Evolutionary conservation across 306 rosid species (phyloP).

Genomic region (Sindora glabra): DNA sequence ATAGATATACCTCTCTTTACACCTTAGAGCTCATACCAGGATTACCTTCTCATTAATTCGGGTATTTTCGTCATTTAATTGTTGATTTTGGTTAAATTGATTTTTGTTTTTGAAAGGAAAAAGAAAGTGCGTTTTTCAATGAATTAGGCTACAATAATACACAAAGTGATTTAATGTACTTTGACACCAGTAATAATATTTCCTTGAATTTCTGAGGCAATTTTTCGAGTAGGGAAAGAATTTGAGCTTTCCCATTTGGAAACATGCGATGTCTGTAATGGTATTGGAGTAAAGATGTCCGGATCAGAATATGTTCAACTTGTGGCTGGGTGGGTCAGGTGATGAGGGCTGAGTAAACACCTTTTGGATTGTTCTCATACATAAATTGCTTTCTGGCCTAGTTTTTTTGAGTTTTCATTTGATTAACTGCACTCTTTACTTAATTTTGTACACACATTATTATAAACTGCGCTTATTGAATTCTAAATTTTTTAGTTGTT

Average conservation of each 20-base stretch:
- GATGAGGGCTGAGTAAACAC: slow-evolving; percentile 67
- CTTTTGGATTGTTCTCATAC: slow-evolving; percentile 65
- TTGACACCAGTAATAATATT: slow-evolving; percentile 62
- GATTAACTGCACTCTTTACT: too few species aligned
- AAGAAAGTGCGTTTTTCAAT: too few species aligned
- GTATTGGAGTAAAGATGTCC: slow-evolving; percentile 47
- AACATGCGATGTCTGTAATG: slow-evolving; percentile 51
- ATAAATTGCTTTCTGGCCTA: slow-evolving; percentile 15
- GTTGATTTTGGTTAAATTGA: too few species aligned
- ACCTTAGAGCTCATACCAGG: too few species aligned
- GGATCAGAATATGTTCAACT: slow-evolving; percentile 51
- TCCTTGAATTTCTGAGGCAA: slow-evolving; percentile 47
- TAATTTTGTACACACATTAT: neutral
- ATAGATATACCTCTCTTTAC: too few species aligned
- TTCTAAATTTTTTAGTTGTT: neutral
- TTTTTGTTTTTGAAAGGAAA: too few species aligned
- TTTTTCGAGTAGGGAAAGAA: slow-evolving; percentile 59
- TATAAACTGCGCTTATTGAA: neutral
- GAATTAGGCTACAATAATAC: too few species aligned
- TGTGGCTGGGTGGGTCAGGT: slow-evolving; percentile 74
- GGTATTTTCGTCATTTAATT: too few species aligned
- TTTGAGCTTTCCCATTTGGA: slow-evolving; percentile 63
- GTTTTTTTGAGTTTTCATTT: too few species aligned
- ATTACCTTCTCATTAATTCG: too few species aligned
- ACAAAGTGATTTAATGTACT: too few species aligned